A percentile compares a stretch with the other conserved stretches of the same genome.
Evolutionary conservation across 345 rosid genomes (phyloP).

Genomic region (Barbarea vulgaris): DNA sequence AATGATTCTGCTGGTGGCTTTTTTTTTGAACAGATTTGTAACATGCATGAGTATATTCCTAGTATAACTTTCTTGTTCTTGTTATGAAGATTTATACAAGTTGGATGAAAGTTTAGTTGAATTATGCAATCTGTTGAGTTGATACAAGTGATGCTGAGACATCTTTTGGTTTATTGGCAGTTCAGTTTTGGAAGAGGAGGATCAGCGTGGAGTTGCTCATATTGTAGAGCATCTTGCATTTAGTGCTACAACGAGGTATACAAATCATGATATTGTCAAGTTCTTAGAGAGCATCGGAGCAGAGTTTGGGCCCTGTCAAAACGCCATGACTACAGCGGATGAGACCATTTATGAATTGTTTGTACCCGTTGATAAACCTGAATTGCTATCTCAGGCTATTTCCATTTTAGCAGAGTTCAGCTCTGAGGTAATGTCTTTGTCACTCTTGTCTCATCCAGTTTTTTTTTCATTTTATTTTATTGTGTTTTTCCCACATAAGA

Average conservation of each 20-base stretch:
- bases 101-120: conserved; percentile 5
- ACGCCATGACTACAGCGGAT: conserved; percentile 87
- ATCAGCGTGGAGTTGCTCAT: conserved; percentile 95
- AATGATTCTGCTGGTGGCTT: not conserved
- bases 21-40: not conserved
- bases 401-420: conserved; percentile 87
- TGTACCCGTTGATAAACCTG: conserved; percentile 84
- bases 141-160: conserved; percentile 41
- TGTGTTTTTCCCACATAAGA: not conserved
- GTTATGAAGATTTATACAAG: not conserved
- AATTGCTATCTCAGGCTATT: conserved; percentile 72
- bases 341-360: conserved; percentile 88
- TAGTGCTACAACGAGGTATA: conserved; percentile 78
- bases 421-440: conserved; percentile 61
- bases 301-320: conserved; percentile 95
- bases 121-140: conserved; percentile 1
- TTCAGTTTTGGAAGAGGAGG: conserved; percentile 97
- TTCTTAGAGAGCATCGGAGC: conserved; percentile 95
- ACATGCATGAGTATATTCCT: conserved; percentile 19
- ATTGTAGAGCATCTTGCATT: conserved; percentile 95
- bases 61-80: not conserved
- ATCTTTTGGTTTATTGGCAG: conserved; percentile 60
- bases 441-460: not conserved
- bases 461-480: not conserved
- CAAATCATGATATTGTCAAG: conserved; percentile 89